Evolutionary conservation across 441 rosid genomes (phyloP), one percentile per base, ranked within the genome.

Genomic region (Corymbia calophylla): DNA sequence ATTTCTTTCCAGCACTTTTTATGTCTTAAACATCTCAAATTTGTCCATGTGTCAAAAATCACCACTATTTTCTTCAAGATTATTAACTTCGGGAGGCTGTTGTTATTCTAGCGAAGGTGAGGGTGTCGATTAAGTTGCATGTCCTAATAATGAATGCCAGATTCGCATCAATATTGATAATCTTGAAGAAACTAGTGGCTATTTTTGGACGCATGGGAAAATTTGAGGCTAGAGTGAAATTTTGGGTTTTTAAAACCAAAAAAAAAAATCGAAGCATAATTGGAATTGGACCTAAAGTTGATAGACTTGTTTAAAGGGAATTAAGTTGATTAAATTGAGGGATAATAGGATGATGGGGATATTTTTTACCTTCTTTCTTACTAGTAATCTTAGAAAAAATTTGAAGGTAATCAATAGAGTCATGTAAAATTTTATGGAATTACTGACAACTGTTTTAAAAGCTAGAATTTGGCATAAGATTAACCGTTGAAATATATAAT

Each of bases 171-270:
- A 29, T 62, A n/a, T 0, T 32, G 2, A 32, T 32, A 68, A 32
- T 11, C 39, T 68, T 32, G 47, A 68, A 68, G 25, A 70, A 18
- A 70, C 8, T 35, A 32, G 32, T 35, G 4, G 14, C 2, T 32
- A 18, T 32, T 70, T 35, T 70, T 70, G 15, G 39, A 70, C 0
- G 1, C 14, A 3, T 10, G 13, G 11, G 27, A 12, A 70, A 35
- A 70, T 70, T 35, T 70, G 15, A 68, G 80, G n/a, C 19, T 56
- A 56, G 5, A 56, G 29, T 56, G 29, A 56, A 56, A 56, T 27
- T 23, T 9, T 12, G 10, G 62, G 5, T 56, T 21, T 56, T 56
- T 56, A 21, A 56, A 56, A n/a, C n/a, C n/a, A 5, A 23, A 11
- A 56, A 56, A 56, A 56, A 56, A 56, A 56, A 53, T 9, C 21